These are phyloP conservation scores for Scortechinia acanthostroma DNA, from an alignment of 2,329 filamentous ascomycete species.

Conservation along the genomic window DNA sequence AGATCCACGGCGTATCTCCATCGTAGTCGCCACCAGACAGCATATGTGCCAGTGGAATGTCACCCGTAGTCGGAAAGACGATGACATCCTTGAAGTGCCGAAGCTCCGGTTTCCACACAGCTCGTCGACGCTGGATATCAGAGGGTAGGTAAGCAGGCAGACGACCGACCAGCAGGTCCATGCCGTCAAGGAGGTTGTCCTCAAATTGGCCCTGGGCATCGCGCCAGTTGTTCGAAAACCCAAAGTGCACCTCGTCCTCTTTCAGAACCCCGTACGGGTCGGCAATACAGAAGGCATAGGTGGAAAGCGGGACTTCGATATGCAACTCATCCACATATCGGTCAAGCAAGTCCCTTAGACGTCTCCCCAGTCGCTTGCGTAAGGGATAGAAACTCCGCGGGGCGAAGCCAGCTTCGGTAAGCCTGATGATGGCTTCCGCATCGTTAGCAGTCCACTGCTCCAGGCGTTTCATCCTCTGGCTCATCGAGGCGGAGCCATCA, in stretches of 20 bases:
- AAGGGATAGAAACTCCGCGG: constrained; percentile 29
- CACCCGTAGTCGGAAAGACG: constrained; percentile 43
- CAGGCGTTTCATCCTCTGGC: constrained; percentile 7
- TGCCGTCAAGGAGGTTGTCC: constrained; percentile 32
- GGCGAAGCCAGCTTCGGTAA: constrained; percentile 34
- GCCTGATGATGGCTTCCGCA: constrained; percentile 21
- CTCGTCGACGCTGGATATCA: constrained; percentile 46
- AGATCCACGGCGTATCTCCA: constrained; percentile 52
- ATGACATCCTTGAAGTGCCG: constrained; percentile 46
- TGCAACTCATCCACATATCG: constrained; percentile 33
- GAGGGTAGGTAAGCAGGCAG: constrained; percentile 46
- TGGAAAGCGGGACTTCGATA: constrained; percentile 38
- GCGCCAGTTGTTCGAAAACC: constrained; percentile 36
- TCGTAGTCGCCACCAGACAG: constrained; percentile 61
- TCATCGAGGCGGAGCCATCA: constrained; percentile 8
- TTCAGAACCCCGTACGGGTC: constrained; percentile 41
- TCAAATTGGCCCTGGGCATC: constrained; percentile 21
- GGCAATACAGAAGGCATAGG: constrained; percentile 45
- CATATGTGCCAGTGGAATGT: constrained; percentile 44
- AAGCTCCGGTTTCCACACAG: constrained; percentile 38
- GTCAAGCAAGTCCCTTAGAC: constrained; percentile 26
- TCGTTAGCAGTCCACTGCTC: constrained; percentile 23
- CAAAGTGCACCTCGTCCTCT: constrained; percentile 44
- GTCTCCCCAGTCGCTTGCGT: constrained; percentile 23
- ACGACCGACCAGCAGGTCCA: constrained; percentile 44